Percentiles rank a stretch among this genome's conserved stretches.
phyloP scores from a whole-genome alignment of 371 early-diverging fungal genomes.

The Cladochytrium tenue region DNA sequence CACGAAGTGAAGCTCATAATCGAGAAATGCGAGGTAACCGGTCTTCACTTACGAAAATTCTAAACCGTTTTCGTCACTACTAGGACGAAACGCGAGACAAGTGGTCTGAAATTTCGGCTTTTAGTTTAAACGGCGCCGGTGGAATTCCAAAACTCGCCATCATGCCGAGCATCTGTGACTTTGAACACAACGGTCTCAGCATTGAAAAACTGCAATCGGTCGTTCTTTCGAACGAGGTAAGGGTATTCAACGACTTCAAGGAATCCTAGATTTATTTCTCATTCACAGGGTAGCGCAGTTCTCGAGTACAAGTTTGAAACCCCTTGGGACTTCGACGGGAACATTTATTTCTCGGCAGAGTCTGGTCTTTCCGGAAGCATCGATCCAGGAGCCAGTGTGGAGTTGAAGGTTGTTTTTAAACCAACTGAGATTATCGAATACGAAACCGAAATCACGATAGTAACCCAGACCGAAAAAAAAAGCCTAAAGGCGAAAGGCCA shows the following conservation, averaged over 20 bases:
- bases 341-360: constrained; percentile 24
- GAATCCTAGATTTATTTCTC: too few species aligned
- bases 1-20: constrained; percentile 46
- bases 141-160: constrained; percentile 43
- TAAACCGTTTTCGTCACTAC: background rate
- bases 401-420: constrained; percentile 22
- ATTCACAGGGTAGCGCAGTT: constrained; percentile 31
- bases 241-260: too few species aligned
- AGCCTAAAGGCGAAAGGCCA: constrained; percentile 24
- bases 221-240: constrained; percentile 31
- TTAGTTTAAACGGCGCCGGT: constrained; percentile 43
- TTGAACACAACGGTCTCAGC: constrained; percentile 33
- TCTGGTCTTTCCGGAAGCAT: constrained; percentile 27
- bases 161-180: constrained; percentile 30
- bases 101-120: constrained; percentile 40
- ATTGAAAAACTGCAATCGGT: constrained; percentile 9
- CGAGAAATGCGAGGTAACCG: constrained; percentile 35
- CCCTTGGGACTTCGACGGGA: constrained; percentile 29
- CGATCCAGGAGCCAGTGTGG: constrained; percentile 18
- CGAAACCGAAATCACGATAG: constrained; percentile 27
- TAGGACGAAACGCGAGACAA: constrained; percentile 33
- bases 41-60: background rate
- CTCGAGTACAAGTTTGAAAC: constrained; percentile 24
- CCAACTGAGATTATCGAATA: constrained; percentile 29
- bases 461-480: constrained; percentile 34